Percentiles rank a stretch among this genome's conserved stretches.
phyloP scores from a whole-genome alignment of 352 stramenopile genomes.

The Phytophthora tentaculata region DNA sequence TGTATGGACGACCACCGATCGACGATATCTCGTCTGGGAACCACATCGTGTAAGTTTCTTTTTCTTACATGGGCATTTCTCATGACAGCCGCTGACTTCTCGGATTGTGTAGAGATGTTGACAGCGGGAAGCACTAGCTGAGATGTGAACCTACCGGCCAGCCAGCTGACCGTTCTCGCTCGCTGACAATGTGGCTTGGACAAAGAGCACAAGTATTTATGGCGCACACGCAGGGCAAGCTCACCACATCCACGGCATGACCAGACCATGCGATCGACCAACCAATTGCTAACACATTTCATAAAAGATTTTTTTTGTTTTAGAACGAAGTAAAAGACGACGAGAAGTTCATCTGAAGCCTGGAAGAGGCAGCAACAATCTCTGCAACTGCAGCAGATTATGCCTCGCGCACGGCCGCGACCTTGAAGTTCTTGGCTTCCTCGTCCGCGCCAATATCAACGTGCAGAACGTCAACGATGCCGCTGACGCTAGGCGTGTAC shows the following conservation, averaged over 20 bases:
- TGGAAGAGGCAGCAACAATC: slow-evolving; percentile 5
- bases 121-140: slow-evolving; percentile 2
- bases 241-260: slow-evolving; percentile 10
- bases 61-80: slow-evolving; percentile 22
- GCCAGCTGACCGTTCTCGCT: slow-evolving; percentile 1
- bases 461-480: slow-evolving; percentile 67
- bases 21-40: slow-evolving; percentile 20
- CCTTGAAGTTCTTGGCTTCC: slow-evolving; percentile 42
- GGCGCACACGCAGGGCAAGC: slow-evolving; percentile 29
- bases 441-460: slow-evolving; percentile 60
- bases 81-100: slow-evolving; percentile 18
- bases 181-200: slow-evolving; percentile 34
- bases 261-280: slow-evolving; percentile 8
- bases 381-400: slow-evolving; percentile 18
- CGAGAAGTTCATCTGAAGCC: not conserved
- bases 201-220: slow-evolving; percentile 55
- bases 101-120: slow-evolving; percentile 18
- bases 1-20: slow-evolving; percentile 58
- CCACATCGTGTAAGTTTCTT: slow-evolving; percentile 55
- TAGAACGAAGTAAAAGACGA: slow-evolving; percentile 19
- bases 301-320: slow-evolving; percentile 38
- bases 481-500: slow-evolving; percentile 62
- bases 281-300: slow-evolving; percentile 30
- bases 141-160: not conserved
- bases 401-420: slow-evolving; percentile 50